Evolutionary conservation across 129 eudicot genomes (phyloP).

Genomic region (Tagetes patula): DNA sequence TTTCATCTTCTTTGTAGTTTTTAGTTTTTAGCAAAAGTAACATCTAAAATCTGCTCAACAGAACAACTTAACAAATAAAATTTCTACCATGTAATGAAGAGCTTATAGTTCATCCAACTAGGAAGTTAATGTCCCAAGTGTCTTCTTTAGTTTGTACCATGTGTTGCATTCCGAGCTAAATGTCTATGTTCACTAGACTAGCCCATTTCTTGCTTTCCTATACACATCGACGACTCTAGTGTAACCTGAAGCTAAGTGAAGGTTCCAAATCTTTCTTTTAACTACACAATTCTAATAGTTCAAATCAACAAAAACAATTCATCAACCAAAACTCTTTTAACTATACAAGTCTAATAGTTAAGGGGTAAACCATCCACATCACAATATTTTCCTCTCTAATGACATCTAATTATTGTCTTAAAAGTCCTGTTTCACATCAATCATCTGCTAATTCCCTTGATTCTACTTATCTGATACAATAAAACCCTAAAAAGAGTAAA

Average conservation of each 20-base stretch:
- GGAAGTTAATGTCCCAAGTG: no score
- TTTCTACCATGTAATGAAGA: no score
- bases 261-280: not conserved
- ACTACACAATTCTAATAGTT: not conserved
- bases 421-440: slow-evolving; percentile 10
- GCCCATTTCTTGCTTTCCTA: no score
- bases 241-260: no score
- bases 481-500: not conserved
- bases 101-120: no score
- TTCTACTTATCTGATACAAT: slow-evolving; percentile 1
- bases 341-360: not conserved
- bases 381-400: not conserved
- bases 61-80: no score
- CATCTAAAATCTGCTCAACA: no score
- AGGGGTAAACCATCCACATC: not conserved
- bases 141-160: no score
- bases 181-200: no score
- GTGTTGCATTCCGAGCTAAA: no score
- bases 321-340: not conserved
- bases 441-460: slow-evolving; percentile 1
- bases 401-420: not conserved
- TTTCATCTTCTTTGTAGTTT: not conserved
- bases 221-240: no score
- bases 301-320: not conserved
- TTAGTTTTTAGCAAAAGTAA: no score